Percentiles rank a stretch among this genome's conserved stretches.
phyloP scores from a whole-genome alignment of 2,329 filamentous ascomycete species.

The Dryadomyces quercivorus region DNA sequence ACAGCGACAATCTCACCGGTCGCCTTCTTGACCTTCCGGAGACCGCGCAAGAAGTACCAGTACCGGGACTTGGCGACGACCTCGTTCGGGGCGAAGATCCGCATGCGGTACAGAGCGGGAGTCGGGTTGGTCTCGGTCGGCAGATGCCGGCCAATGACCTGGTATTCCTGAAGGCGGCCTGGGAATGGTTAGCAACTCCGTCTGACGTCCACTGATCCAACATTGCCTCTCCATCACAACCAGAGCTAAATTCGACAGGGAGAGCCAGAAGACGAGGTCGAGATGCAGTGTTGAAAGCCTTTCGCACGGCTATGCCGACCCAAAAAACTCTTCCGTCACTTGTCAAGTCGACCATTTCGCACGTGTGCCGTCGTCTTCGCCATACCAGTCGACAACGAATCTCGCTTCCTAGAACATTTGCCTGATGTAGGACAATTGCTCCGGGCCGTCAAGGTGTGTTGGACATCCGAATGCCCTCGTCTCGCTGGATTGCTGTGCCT shows the following conservation, averaged over 20 bases:
- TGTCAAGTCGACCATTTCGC: too few species aligned
- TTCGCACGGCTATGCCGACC: too few species aligned
- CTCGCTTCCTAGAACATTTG: too few species aligned
- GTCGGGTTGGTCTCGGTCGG: constrained; percentile 94
- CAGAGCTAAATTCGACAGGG: too few species aligned
- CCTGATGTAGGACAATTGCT: neutral
- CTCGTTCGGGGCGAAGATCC: constrained; percentile 95
- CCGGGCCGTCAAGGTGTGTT: neutral
- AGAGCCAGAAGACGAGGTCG: neutral
- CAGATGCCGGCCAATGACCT: constrained; percentile 99
- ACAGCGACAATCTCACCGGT: constrained; percentile 98
- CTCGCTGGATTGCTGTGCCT: neutral
- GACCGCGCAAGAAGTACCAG: constrained; percentile 99
- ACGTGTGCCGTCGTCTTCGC: too few species aligned
- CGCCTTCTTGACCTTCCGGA: constrained; percentile 99
- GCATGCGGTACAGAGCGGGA: constrained; percentile 99
- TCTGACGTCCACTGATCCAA: neutral
- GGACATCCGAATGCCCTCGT: neutral
- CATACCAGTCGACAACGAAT: too few species aligned
- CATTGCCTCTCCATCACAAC: neutral
- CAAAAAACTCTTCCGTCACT: too few species aligned
- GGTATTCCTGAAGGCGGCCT: constrained; percentile 99
- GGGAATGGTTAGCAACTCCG: constrained; percentile 11
- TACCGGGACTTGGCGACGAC: constrained; percentile 99
- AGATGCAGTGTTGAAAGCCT: too few species aligned